Base-by-base conservation (phyloP, 2,329 filamentous ascomycete species). In the Microsporum audouinii region DNA sequence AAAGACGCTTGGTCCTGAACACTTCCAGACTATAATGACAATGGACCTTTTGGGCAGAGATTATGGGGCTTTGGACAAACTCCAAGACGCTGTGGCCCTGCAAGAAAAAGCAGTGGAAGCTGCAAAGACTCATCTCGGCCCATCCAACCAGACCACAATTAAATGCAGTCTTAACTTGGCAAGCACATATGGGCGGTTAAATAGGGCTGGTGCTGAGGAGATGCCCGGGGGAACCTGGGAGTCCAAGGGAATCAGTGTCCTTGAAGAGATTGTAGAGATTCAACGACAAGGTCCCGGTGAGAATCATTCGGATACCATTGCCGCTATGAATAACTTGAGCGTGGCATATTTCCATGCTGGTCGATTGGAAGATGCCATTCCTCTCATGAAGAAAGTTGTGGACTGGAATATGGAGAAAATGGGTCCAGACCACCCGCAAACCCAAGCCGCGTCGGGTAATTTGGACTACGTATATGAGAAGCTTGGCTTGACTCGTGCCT, bases 21-120 rank as follows among this genome's bases (percentile, higher is more conserved):
- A 71, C 63, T 66, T 63, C 17, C 36, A 65, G 14, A 71, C 69
- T 2, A 53, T 53, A 14, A 59, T 12, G 12, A 68, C 61, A 33
- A 66, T 68, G 63, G 61, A 60, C 14, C 49, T 53, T 2, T 14
- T 53, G n/a, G 49, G 49, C 3, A 31, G 49, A 14, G 49, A 53
- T 34, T 53, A 53, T 53, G 31, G 27, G 33, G 49, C 49, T 6
- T 34, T 53, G 31, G 14, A 53, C 14, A 53, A 27, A 8, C 14
- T 53, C 31, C 49, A 53, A n/a, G 49, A 53, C 4, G 49, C 49
- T 33, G 29, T 53, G 14, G 49, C 49, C 29, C 49, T 53, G 12
- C 49, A 53, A n/a, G 49, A 53, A 27, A 53, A 53, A 53, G 49
- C 49, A 27, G 49, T 53, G 49, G 49, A 53, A 33, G 49, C 49